phyloP scores from a whole-genome alignment of 2,329 filamentous ascomycete genomes.

The Aaosphaeria pasadenensis region DNA sequence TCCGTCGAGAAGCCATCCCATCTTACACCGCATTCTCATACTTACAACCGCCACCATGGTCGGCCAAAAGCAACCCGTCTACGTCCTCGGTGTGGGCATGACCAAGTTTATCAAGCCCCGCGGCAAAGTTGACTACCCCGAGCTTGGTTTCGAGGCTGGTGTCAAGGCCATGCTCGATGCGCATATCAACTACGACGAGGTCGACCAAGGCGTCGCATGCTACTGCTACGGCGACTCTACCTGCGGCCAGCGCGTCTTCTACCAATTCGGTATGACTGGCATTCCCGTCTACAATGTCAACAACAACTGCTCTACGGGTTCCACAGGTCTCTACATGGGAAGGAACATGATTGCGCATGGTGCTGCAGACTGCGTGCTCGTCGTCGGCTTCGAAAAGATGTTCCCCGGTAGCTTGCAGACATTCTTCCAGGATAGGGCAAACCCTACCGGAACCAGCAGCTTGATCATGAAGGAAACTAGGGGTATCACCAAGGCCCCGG shows the following conservation, averaged over 20 bases:
- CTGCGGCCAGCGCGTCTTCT: slow-evolving; percentile 94
- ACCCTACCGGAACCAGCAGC: slow-evolving; percentile 69
- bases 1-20: neutral
- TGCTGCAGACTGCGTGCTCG: slow-evolving; percentile 81
- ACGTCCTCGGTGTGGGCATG: slow-evolving; percentile 97
- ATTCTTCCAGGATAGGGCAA: slow-evolving; percentile 81
- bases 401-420: slow-evolving; percentile 80
- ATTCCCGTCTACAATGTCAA: slow-evolving; percentile 98
- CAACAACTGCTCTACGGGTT: slow-evolving; percentile 98
- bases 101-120: slow-evolving; percentile 98
- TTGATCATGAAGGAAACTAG: slow-evolving; percentile 81
- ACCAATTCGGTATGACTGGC: slow-evolving; percentile 96
- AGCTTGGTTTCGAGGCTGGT: slow-evolving; percentile 89
- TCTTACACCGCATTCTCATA: neutral
- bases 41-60: slow-evolving; percentile 42
- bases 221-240: slow-evolving; percentile 97
- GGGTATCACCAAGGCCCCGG: slow-evolving; percentile 77
- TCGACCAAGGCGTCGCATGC: slow-evolving; percentile 93
- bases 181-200: slow-evolving; percentile 93
- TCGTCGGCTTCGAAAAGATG: slow-evolving; percentile 99
- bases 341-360: slow-evolving; percentile 76
- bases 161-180: slow-evolving; percentile 81
- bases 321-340: slow-evolving; percentile 82
- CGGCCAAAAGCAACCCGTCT: slow-evolving; percentile 58
- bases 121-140: slow-evolving; percentile 90